Conservation (phyloP, 768 basidiomycete species). For the Lentinula detonsa region DNA sequence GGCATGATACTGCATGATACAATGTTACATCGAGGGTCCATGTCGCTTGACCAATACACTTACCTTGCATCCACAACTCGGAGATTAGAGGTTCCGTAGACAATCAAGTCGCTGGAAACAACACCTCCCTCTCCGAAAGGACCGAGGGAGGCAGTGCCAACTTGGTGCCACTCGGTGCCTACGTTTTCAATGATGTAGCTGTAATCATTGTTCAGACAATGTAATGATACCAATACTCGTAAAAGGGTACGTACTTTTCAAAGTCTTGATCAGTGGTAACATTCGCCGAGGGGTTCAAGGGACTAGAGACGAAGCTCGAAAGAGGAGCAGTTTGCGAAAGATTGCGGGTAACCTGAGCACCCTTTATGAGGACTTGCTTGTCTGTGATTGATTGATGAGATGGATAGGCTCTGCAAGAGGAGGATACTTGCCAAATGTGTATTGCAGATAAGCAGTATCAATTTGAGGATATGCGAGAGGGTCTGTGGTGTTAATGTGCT, state of each 20-base stretch:
- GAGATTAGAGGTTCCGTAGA: constrained; percentile 43
- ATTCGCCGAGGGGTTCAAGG: not conserved
- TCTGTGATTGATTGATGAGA: not conserved
- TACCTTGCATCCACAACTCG: constrained; percentile 47
- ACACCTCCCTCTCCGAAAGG: constrained; percentile 32
- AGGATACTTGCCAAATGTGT: not conserved
- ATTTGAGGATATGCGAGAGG: not conserved
- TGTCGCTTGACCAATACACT: not conserved
- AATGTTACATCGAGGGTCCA: not conserved
- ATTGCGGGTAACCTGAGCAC: not conserved
- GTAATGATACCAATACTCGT: not conserved
- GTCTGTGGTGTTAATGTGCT: constrained; percentile 7
- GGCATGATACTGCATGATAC: constrained; percentile 27
- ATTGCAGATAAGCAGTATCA: constrained; percentile 2
- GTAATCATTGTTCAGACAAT: not conserved
- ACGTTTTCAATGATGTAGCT: not conserved
- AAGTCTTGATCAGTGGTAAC: constrained; percentile 1
- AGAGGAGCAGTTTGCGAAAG: not conserved
- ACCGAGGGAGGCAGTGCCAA: constrained; percentile 44
- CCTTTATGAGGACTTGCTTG: not conserved
- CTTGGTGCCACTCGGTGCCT: constrained; percentile 30
- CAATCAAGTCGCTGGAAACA: constrained; percentile 37
- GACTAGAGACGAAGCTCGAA: not conserved
- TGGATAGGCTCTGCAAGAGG: not conserved
- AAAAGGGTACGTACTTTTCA: not conserved